Conservation (phyloP, 1,284 basidiomycete species). For the Cutaneotrichosporon sp. region DNA sequence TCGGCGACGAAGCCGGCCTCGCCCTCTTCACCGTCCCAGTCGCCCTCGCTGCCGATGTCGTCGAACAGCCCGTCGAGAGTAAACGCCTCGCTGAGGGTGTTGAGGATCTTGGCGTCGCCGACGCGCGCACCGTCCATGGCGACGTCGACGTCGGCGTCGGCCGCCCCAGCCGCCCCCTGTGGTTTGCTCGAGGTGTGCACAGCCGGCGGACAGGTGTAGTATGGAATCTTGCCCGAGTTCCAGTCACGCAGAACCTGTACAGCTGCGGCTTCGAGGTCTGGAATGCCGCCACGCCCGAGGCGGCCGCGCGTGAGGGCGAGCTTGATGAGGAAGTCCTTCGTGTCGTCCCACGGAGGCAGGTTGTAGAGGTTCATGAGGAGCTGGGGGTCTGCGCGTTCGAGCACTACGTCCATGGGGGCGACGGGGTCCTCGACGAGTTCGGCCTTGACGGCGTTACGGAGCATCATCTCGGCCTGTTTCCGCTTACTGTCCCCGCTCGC, state of each 20-base stretch:
- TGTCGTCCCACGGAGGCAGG: conserved; percentile 67
- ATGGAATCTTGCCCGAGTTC: conserved; percentile 95
- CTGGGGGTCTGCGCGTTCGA: conserved; percentile 65
- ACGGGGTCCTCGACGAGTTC: conserved; percentile 91
- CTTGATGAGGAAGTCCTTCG: conserved; percentile 87
- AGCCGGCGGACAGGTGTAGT: conserved; percentile 74
- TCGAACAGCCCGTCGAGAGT: conserved; percentile 52
- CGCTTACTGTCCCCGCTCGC: conserved; percentile 55
- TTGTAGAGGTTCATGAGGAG: conserved; percentile 80
- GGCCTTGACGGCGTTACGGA: conserved; percentile 90
- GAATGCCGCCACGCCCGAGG: conserved; percentile 85
- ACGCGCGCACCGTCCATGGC: conserved; percentile 42
- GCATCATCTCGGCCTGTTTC: conserved; percentile 67
- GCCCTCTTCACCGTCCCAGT: conserved; percentile 42
- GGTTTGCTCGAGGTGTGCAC: conserved; percentile 67
- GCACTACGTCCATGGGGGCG: conserved; percentile 80
- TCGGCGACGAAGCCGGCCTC: conserved; percentile 29
- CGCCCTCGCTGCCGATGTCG: conserved; percentile 44
- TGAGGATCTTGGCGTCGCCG: conserved; percentile 50
- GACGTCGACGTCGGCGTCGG: conserved; percentile 31
- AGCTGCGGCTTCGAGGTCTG: conserved; percentile 79
- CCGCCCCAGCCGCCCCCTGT: conserved; percentile 22
- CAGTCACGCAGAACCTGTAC: conserved; percentile 87
- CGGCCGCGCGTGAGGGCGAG: conserved; percentile 81
- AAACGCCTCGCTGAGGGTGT: conserved; percentile 49